Percentiles rank a stretch among this genome's conserved stretches.
These are phyloP conservation scores for Dendrobium catenatum DNA, from an alignment of 106 monocot genomes.

Conservation along the genomic window DNA sequence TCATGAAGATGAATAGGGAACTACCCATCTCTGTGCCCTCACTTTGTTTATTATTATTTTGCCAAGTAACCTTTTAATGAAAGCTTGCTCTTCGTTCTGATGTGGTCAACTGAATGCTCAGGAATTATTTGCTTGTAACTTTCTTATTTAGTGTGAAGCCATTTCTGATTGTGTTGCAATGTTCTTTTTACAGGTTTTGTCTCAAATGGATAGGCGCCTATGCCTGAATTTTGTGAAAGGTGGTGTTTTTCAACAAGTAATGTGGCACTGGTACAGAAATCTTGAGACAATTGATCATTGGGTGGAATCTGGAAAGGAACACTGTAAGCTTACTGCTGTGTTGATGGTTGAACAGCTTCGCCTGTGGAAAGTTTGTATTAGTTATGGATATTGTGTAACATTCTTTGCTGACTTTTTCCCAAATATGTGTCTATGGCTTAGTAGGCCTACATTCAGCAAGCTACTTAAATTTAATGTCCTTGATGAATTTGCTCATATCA, in stretches of 20 bases:
- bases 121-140: not conserved
- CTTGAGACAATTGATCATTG: conserved; percentile 57
- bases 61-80: not conserved
- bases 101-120: not conserved
- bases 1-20: no score
- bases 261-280: conserved; percentile 72
- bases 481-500: conserved; percentile 60
- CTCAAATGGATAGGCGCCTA: conserved; percentile 45
- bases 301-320: conserved; percentile 56
- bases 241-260: conserved; percentile 63
- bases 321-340: conserved; percentile 50
- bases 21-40: not conserved
- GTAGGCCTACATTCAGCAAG: conserved; percentile 51
- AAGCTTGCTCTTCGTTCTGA: not conserved
- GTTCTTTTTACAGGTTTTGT: conserved; percentile 49
- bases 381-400: conserved; percentile 70
- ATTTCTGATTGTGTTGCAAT: not conserved
- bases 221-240: conserved; percentile 59
- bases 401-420: conserved; percentile 82
- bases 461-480: conserved; percentile 49
- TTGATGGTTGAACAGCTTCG: conserved; percentile 81
- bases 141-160: not conserved
- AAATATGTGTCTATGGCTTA: conserved; percentile 65
- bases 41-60: not conserved
- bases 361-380: conserved; percentile 84